Conservation (phyloP, 2,329 filamentous ascomycete species). For the Triangularia setosa region DNA sequence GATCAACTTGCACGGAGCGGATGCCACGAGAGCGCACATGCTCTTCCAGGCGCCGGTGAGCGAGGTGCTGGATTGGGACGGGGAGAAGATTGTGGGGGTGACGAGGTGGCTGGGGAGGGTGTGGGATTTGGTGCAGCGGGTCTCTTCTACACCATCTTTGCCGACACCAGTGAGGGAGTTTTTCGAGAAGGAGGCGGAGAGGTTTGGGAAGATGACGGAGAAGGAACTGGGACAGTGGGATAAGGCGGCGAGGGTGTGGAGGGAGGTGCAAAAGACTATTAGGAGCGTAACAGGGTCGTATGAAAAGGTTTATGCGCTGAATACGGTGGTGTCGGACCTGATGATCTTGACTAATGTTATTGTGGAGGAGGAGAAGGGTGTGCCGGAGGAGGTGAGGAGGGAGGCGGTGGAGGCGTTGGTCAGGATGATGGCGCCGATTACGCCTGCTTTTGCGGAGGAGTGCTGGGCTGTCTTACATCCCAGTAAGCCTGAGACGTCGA, state of each 20-base stretch:
- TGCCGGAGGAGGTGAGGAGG: conserved; percentile 42
- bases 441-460: conserved; percentile 77
- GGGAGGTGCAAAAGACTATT: conserved; percentile 64
- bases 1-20: conserved; percentile 72
- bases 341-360: conserved; percentile 75
- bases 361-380: conserved; percentile 39
- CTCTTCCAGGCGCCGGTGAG: conserved; percentile 82
- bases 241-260: conserved; percentile 53
- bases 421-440: conserved; percentile 72
- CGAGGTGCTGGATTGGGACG: conserved; percentile 85
- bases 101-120: conserved; percentile 75
- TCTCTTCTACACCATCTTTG: conserved; percentile 21
- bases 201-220: conserved; percentile 30
- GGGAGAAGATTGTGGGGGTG: conserved; percentile 74
- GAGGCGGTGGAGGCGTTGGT: conserved; percentile 55
- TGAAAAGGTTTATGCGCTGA: conserved; percentile 69
- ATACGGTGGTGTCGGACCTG: conserved; percentile 78
- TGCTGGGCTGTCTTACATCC: conserved; percentile 63
- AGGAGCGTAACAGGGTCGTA: conserved; percentile 64
- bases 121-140: conserved; percentile 49
- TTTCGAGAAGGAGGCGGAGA: conserved; percentile 33
- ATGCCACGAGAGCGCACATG: conserved; percentile 80
- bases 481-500: conserved; percentile 30
- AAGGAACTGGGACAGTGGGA: conserved; percentile 40
- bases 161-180: conserved; percentile 30